Base-by-base conservation (phyloP, 805 yeast genomes). In the Candida maltosa region DNA sequence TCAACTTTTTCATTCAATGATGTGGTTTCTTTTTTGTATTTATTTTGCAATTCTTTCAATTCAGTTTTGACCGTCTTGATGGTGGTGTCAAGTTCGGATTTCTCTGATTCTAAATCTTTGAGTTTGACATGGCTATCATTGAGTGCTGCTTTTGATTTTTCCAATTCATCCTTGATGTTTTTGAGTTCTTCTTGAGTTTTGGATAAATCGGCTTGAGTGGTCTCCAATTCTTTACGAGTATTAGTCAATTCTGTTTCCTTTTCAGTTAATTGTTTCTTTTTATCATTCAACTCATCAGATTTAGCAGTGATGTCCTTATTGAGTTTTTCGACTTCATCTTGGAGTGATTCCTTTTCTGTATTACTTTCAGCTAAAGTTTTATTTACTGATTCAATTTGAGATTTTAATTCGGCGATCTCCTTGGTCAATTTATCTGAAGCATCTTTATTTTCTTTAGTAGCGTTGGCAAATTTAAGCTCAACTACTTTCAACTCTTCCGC, bases 31-130 rank as follows among this genome's bases (percentile, higher is more conserved):
- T 18, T 19, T 14, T 25, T 26, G 11, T 10, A 16, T 18, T 28
- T 25, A 17, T 24, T 17, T 16, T 19, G 16, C 29, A 34, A 35
- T 3, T 3, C 16, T 14, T 8, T 21, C 5, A 32, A 28, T 32
- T 31, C 33, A 11, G 18, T 8, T n/a, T 16, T 11, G 3, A 16
- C 4, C 6, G 6, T 20, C 15, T 22, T 31, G 20, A 31, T 18
- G 8, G 6, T 17, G 6, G 16, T 15, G 21, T 7, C n/a, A 6
- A 26, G 16, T 23, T 6, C 16, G 14, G 10, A 15, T n/a, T 32
- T 26, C 5, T 20, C 16, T 5, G 38, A 26, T 3, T 47, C 38
- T 5, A 51, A 17, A 1, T 46, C 29, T 25, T 41, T 41, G 7
- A 45, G 24, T 1, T 35, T 19, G 21, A 43, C 35, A 12, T 47